Conservation (phyloP, 202 grass and related monocot species). For the Miscanthus sacchariflorus region DNA sequence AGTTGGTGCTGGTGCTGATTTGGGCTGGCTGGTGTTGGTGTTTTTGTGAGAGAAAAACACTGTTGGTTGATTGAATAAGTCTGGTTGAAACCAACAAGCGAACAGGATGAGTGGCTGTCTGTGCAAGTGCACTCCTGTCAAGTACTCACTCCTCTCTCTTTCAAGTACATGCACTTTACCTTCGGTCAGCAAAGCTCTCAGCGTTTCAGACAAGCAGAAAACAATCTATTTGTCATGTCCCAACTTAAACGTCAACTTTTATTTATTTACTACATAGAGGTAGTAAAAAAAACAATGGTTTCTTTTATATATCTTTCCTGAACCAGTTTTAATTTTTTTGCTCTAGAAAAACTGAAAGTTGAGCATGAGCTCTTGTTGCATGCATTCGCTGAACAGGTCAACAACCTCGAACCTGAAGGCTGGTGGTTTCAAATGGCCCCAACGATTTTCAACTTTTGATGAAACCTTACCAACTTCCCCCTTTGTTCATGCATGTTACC, state of each 20-base stretch:
- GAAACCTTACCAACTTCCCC: conserved; percentile 24
- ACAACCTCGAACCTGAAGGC: neutral
- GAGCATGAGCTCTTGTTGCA: neutral
- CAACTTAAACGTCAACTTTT: no score
- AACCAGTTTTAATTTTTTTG: neutral
- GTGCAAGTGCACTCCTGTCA: neutral
- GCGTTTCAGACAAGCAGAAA: no score
- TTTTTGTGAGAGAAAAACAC: no score
- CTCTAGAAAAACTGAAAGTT: neutral
- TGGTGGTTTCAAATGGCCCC: neutral
- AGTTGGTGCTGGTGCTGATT: no score
- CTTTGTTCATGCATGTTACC: neutral
- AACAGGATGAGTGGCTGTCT: neutral
- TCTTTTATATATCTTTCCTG: no score
- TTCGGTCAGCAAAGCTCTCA: no score
- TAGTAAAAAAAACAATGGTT: no score
- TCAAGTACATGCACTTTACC: neutral
- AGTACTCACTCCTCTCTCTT: neutral
- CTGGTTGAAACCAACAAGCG: no score
- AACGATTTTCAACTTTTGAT: conserved; percentile 15
- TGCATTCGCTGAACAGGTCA: neutral
- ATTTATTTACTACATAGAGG: no score
- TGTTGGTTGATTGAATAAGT: no score
- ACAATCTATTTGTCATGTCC: no score
- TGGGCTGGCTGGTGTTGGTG: no score